Base-by-base conservation (phyloP, 345 rosid species). In the Gossypium ekmanianum region DNA sequence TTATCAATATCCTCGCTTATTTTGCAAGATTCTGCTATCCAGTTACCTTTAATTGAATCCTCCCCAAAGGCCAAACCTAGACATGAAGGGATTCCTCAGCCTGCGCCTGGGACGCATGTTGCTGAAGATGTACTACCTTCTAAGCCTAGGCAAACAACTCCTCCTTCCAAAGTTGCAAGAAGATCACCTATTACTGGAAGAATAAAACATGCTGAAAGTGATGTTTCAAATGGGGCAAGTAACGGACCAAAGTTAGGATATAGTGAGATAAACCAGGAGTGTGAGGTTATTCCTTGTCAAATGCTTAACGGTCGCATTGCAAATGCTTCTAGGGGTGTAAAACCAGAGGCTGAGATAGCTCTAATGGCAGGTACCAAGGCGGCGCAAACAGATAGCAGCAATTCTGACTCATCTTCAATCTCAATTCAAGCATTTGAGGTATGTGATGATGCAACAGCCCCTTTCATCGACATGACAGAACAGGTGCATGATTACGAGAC, bases 21-120 rank as follows among this genome's bases (percentile, higher is more conserved):
- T 57, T 57, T 22, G 29, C 27, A 57, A 20, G 29, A 57, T 57
- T 57, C 22, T 57, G 22, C 13, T 22, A 20, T 22, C 29, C 14
- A 57, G 61, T 57, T 57, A 22, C 61, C 61, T 57, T 57, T 57
- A 20, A 22, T 57, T 57, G 61, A 57, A 57, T 57, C 61, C 61
- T 57, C 29, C 13, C 61, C 61, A 57, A 57, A 57, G 61, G 29
- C 61, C 61, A 57, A 57, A 22, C 14, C 61, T 57, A 2, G 61
- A 20, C 14, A 10, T 57, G 61, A 57, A 20, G 61, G 29, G 29
- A 57, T 57, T 57, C 61, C 61, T 57, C 6, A 9, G 26, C 61
- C 61, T 57, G 61, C 61, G 20, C 29, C 29, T 57, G 61, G 61
- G 26, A 57, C 22, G 61, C 61, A 57, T 57, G 61, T 57, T 9